A percentile compares a stretch with the other conserved stretches of the same genome.
These are phyloP conservation scores for Dothideomycetidae sp. DNA, from an alignment of 2,329 filamentous ascomycete species.

Conservation along the genomic window DNA sequence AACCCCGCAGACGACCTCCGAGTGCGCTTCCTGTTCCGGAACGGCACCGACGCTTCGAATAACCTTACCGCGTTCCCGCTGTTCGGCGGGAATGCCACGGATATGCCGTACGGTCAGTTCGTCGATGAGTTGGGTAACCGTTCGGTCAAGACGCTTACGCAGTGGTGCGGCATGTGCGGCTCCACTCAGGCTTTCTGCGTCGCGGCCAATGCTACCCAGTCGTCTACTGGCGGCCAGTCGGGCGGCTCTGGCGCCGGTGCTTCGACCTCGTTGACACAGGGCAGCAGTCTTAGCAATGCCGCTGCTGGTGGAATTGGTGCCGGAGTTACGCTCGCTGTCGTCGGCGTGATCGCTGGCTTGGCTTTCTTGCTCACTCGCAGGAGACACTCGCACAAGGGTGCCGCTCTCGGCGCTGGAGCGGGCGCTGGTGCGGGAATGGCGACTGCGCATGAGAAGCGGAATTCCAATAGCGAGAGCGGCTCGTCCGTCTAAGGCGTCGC, in stretches of 20 bases:
- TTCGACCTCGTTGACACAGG: slow-evolving; percentile 18
- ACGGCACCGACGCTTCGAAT: slow-evolving; percentile 38
- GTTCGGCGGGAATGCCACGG: slow-evolving; percentile 41
- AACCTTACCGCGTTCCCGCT: slow-evolving; percentile 42
- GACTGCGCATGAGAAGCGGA: background rate
- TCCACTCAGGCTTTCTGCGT: slow-evolving; percentile 53
- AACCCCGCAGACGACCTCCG: slow-evolving; percentile 34
- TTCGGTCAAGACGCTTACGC: slow-evolving; percentile 46
- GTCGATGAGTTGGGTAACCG: slow-evolving; percentile 48
- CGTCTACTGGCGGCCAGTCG: background rate
- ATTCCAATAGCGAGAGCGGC: background rate
- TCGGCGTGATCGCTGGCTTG: slow-evolving; percentile 42
- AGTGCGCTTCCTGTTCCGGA: slow-evolving; percentile 49
- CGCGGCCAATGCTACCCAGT: slow-evolving; percentile 2
- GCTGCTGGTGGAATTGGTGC: slow-evolving; percentile 73
- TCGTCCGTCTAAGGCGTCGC: background rate
- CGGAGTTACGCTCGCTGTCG: slow-evolving; percentile 50
- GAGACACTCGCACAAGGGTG: background rate
- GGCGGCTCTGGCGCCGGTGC: slow-evolving; percentile 23
- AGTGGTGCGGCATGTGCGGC: slow-evolving; percentile 66
- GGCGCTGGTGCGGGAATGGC: background rate
- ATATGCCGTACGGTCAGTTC: slow-evolving; percentile 58
- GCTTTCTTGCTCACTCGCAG: slow-evolving; percentile 28
- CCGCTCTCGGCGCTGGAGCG: too few species aligned
- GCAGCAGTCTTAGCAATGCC: slow-evolving; percentile 41